Base-by-base conservation (phyloP, 2,329 filamentous ascomycete species). In the Monosporascus sp. region DNA sequence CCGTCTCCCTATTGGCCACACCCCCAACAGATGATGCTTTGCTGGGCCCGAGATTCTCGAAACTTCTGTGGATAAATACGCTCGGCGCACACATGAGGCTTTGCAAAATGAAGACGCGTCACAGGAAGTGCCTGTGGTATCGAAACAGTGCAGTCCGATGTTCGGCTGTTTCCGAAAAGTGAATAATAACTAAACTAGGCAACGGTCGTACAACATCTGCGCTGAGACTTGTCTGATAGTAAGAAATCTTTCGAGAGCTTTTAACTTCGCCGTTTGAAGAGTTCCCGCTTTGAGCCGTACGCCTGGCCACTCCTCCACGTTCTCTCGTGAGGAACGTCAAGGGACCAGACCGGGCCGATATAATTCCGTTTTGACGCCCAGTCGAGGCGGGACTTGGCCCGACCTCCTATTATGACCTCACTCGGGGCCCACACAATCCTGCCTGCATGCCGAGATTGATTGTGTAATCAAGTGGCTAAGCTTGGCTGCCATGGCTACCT, bases 61-160 rank as follows among this genome's bases (percentile, higher is more conserved):
- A 75, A 58, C 66, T 75, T 75, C 73, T 70, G 71, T 74, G 72
- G 69, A 58, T 61, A 51, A 43, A 35, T 35, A 14, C 5, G 14
- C 31, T 52, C 46, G 54, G 50, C 52, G 41, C 52, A 53, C 55
- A 50, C 41, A 46, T 43, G 57, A 55, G 50, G 60, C 60, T 60
- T 55, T 14, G 2, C 31, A 35, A 11, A 35, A 9, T 31, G 27
- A 14, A 35, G 31, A 35, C 11, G 31, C 31, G 31, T 35, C 14
- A 5, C 11, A 35, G 31, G 9, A 14, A 35, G 31, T 35, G 31
- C 31, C 3, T 35, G 31, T 35, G 9, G 31, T 35, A 35, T 35
- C 31, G 31, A 35, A 35, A 14, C 31, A 14, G 31, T 11, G 11
- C 31, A 35, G 31, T 35, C 4, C 31, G 31, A 35, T 14, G 11